Evolutionary conservation across 768 basidiomycete genomes (phyloP), one percentile per base, ranked within the genome.

Genomic region (Lactarius hatsudake): DNA sequence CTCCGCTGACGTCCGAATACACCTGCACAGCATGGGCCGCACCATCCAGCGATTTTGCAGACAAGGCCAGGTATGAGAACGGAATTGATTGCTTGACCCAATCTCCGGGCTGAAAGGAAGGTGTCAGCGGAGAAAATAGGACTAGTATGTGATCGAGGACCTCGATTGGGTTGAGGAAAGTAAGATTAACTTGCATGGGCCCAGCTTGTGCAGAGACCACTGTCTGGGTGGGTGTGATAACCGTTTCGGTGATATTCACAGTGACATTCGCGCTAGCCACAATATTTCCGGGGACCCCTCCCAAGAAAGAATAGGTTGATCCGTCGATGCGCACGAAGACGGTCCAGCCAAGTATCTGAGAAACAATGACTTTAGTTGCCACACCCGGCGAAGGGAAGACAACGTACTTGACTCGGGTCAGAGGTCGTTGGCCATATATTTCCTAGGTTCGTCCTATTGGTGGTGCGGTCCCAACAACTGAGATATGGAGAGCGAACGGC

Each of bases 1-100:
- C 79, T 67, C 73, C 78, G 60, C 75, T 79, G 51, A 81, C 76
- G 64, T 81, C 80, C 0, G 79, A 75, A 65, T 80, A 81, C 3
- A 81, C 71, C 63, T 80, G 76, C 12, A 79, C 75, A 20, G 36
- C 8, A 64, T 81, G 80, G 13, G 72, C 30, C 20, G 67, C 65
- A 13, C 75, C 77, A 61, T 81, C 79, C 18, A 70, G 69, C 0
- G 79, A 71, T 5, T 28, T 59, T 6, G 74, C 78, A 13, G 73
- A 69, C 8, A 81, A 62, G 8, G 74, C 69, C 18, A 80, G 51
- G 61, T 80, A 81, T 15, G 79, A 76, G 70, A 80, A 79, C 7
- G 80, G 79, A 2, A 80, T 60, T 1, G 80, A 80, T 62, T 79
- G 78, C 26, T 72, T 72, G 56, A 78, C 75, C 62, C 76, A 75